Conservation (phyloP, 2,329 filamentous ascomycete genomes). For the Colletotrichum spinosum region DNA sequence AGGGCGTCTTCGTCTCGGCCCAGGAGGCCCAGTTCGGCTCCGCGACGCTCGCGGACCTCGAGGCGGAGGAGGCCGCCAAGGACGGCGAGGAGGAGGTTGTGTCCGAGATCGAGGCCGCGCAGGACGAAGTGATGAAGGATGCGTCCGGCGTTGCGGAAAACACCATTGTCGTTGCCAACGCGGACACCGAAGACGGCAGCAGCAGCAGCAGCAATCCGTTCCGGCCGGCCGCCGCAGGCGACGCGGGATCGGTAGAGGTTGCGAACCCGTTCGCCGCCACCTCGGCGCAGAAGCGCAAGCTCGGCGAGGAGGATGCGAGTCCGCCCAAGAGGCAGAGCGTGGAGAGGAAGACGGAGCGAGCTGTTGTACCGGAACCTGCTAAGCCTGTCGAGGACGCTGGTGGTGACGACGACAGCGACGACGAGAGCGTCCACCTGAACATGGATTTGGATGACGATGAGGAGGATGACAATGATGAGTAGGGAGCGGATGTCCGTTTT, state of each 20-base stretch:
- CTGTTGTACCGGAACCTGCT: constrained; percentile 18
- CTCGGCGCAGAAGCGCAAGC: constrained; percentile 55
- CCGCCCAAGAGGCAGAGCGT: constrained; percentile 41
- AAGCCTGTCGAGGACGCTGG: constrained; percentile 43
- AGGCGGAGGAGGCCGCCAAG: constrained; percentile 54
- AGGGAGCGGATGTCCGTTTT: constrained; percentile 10
- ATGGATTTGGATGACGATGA: constrained; percentile 69
- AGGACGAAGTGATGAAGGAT: constrained; percentile 47
- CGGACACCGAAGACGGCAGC: neutral
- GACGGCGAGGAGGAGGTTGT: constrained; percentile 52
- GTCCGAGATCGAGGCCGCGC: constrained; percentile 48
- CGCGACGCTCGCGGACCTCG: constrained; percentile 48
- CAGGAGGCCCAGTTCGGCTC: constrained; percentile 23
- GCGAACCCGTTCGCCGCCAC: constrained; percentile 25
- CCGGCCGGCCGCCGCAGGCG: constrained; percentile 41
- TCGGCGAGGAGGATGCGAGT: constrained; percentile 43
- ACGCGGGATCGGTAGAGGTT: constrained; percentile 35
- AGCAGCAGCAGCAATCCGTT: constrained; percentile 48
- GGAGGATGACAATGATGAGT: constrained; percentile 48
- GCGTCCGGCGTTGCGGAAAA: constrained; percentile 4
- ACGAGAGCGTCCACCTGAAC: constrained; percentile 68
- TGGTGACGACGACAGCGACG: constrained; percentile 59
- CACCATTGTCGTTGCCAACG: constrained; percentile 26
- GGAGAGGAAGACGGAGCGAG: constrained; percentile 25
- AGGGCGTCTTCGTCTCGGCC: neutral